Conservation (phyloP, 495 filamentous ascomycete species). For the Hyaloscypha finlandica region DNA sequence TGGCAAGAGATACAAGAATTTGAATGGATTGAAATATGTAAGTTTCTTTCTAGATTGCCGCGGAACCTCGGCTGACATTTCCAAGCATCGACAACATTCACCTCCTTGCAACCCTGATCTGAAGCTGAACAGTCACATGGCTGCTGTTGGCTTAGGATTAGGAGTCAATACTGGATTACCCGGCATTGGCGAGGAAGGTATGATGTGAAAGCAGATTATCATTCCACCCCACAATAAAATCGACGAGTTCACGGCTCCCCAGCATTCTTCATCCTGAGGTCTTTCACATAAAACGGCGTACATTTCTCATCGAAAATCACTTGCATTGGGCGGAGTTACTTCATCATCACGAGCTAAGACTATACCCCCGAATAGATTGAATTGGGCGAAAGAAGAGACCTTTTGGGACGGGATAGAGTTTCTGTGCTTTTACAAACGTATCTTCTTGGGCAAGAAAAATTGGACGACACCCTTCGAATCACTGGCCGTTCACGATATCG, state of each 20-base stretch:
- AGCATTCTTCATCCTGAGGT: background rate
- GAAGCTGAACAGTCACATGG: slow-evolving; percentile 34
- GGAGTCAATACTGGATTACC: slow-evolving; percentile 32
- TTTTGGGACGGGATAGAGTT: slow-evolving; percentile 9
- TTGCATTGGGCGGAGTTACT: slow-evolving; percentile 29
- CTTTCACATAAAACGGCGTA: slow-evolving; percentile 18
- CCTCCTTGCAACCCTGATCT: slow-evolving; percentile 63
- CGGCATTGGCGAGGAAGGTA: slow-evolving; percentile 34
- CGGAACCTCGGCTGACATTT: slow-evolving; percentile 29
- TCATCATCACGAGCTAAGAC: slow-evolving; percentile 24
- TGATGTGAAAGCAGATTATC: slow-evolving; percentile 28
- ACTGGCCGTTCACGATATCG: background rate
- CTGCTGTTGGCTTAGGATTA: slow-evolving; percentile 30
- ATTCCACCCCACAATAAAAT: background rate
- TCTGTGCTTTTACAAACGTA: slow-evolving; percentile 2
- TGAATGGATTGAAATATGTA: slow-evolving; percentile 92
- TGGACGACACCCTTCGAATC: background rate
- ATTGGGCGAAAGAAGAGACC: slow-evolving; percentile 18
- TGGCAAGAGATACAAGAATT: slow-evolving; percentile 98
- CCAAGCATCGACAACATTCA: slow-evolving; percentile 76
- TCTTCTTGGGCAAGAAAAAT: background rate
- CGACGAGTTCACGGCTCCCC: background rate
- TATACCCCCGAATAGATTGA: slow-evolving; percentile 23
- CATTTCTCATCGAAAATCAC: slow-evolving; percentile 10
- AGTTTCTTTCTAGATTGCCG: slow-evolving; percentile 26